phyloP scores from a whole-genome alignment of 2,329 filamentous ascomycete genomes.

The Delphinella strobiligena region DNA sequence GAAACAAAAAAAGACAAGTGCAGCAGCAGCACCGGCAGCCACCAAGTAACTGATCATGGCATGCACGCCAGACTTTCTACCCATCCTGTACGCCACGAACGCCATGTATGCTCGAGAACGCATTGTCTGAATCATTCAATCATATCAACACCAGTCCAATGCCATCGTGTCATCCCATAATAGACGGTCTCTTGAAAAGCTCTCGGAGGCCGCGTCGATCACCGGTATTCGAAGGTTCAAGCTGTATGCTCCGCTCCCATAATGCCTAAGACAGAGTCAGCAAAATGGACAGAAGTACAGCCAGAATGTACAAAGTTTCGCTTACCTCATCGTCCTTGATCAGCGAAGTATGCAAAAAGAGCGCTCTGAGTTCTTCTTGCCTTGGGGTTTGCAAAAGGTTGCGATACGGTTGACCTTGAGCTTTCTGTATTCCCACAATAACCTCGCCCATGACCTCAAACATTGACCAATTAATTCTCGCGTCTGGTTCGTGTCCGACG shows the following conservation, averaged over 20 bases:
- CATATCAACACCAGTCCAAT: background rate
- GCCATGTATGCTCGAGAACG: no score
- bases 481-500: slow-evolving; percentile 42
- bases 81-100: background rate
- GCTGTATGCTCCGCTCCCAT: slow-evolving; percentile 9
- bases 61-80: background rate
- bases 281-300: background rate
- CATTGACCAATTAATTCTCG: slow-evolving; percentile 89
- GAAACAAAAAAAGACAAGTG: no score
- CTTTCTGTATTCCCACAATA: slow-evolving; percentile 79
- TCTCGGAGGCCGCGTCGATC: slow-evolving; percentile 9
- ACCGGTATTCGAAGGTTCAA: slow-evolving; percentile 5
- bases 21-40: no score
- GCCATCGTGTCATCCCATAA: background rate
- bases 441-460: slow-evolving; percentile 95
- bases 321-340: slow-evolving; percentile 78
- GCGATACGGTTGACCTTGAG: slow-evolving; percentile 68
- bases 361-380: slow-evolving; percentile 57
- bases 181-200: slow-evolving; percentile 8
- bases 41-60: no score
- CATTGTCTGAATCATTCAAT: background rate
- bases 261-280: slow-evolving; percentile 8
- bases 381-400: slow-evolving; percentile 27
- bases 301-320: background rate
- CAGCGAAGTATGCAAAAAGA: slow-evolving; percentile 74